These are phyloP conservation scores for Lupinus albus DNA, from an alignment of 306 rosid species.

Conservation along the genomic window DNA sequence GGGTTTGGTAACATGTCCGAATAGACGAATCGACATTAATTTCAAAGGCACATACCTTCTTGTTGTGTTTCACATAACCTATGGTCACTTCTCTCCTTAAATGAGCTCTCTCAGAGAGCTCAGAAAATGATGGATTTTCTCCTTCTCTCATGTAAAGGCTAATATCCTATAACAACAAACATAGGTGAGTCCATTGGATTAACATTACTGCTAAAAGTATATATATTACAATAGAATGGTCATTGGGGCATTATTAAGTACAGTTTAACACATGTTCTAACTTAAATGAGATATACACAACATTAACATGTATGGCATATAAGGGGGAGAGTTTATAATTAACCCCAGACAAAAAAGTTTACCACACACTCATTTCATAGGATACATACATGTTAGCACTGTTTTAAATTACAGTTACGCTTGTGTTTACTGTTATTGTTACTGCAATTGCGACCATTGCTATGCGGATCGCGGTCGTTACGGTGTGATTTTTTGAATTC, in stretches of 20 bases:
- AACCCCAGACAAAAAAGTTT: not conserved
- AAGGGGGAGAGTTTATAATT: not conserved
- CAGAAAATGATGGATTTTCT: slow-evolving; percentile 80
- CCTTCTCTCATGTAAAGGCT: slow-evolving; percentile 84
- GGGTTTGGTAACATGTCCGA: slow-evolving; percentile 26
- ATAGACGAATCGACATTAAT: slow-evolving; percentile 20
- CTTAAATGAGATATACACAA: slow-evolving; percentile 13
- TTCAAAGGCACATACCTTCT: slow-evolving; percentile 56
- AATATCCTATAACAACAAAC: slow-evolving; percentile 60
- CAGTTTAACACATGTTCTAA: not conserved
- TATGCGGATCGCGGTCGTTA: too few species aligned
- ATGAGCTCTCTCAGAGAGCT: slow-evolving; percentile 83
- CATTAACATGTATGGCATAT: not conserved
- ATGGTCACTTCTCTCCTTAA: slow-evolving; percentile 90
- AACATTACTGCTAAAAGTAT: not conserved
- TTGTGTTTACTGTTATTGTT: too few species aligned
- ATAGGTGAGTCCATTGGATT: slow-evolving; percentile 11
- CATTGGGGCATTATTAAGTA: not conserved
- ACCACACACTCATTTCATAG: not conserved
- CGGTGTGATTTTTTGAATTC: too few species aligned
- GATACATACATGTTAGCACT: not conserved
- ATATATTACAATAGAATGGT: too few species aligned
- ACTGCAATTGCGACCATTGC: too few species aligned
- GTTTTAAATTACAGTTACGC: too few species aligned
- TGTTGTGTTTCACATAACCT: slow-evolving; percentile 81